A percentile compares a stretch with the other conserved stretches of the same genome.
These are phyloP conservation scores for Scleroderma citrinum DNA, from an alignment of 768 basidiomycete species.

Conservation along the genomic window DNA sequence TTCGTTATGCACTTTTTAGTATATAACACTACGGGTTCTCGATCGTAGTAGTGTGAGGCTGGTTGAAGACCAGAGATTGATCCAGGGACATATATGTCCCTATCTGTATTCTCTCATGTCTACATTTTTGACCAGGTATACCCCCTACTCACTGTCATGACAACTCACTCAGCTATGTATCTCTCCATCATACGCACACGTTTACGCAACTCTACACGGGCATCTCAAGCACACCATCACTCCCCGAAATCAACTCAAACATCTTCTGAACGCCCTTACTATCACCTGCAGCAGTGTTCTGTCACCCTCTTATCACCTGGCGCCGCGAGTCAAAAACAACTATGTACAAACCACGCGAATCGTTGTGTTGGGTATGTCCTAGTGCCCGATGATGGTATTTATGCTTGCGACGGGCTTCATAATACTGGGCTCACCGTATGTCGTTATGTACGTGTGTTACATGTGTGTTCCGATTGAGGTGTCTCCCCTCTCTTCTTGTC, in stretches of 20 bases:
- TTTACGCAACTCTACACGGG: slow-evolving; percentile 60
- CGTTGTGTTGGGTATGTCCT: slow-evolving; percentile 72
- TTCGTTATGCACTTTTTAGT: too few species aligned
- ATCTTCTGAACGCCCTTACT: slow-evolving; percentile 65
- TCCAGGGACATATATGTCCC: slow-evolving; percentile 61
- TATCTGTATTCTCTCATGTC: slow-evolving; percentile 64
- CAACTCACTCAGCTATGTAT: too few species aligned
- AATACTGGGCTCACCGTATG: slow-evolving; percentile 69
- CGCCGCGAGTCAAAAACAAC: slow-evolving; percentile 47
- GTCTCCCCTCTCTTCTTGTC: neutral
- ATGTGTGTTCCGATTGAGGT: slow-evolving; percentile 32
- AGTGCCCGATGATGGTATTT: slow-evolving; percentile 81
- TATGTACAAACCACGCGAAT: slow-evolving; percentile 67
- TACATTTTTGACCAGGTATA: slow-evolving; percentile 65
- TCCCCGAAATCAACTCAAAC: slow-evolving; percentile 56
- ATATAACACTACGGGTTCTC: too few species aligned
- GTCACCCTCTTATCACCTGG: slow-evolving; percentile 48
- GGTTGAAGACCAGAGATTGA: slow-evolving; percentile 55
- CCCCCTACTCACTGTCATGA: too few species aligned
- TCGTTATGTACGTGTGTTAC: too few species aligned
- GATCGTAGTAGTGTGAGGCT: too few species aligned
- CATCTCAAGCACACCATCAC: slow-evolving; percentile 38
- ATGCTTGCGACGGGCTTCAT: slow-evolving; percentile 62
- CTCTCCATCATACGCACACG: neutral
- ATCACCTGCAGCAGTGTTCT: too few species aligned